Evolutionary conservation across 75 land plant genomes (phyloP).

Genomic region (Selaginella moellendorffii): DNA sequence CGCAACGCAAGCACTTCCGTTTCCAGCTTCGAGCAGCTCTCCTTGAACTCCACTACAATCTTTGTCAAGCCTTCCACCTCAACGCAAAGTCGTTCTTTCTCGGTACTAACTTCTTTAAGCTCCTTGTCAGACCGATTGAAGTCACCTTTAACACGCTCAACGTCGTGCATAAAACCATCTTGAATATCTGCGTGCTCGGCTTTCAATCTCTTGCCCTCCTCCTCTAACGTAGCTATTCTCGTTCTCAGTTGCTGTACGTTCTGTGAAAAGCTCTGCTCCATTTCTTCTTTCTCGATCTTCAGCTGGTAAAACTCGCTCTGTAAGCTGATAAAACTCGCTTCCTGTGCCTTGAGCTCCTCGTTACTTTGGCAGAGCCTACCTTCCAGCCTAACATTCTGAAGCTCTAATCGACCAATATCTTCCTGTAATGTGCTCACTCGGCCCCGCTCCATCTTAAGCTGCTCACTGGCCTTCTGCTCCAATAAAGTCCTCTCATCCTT

Average conservation of each 20-base stretch:
- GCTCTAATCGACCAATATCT: neutral
- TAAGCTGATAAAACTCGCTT: neutral
- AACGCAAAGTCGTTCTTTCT: no score
- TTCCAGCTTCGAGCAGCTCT: no score
- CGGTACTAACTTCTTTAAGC: no score
- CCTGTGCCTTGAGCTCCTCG: neutral
- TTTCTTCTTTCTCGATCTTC: neutral
- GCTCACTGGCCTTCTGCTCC: neutral
- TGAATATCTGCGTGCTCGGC: neutral
- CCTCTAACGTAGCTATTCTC: neutral
- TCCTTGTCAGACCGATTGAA: no score
- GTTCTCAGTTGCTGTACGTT: neutral
- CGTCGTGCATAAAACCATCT: no score
- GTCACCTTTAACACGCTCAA: no score
- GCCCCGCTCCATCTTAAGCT: neutral
- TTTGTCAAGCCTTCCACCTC: no score
- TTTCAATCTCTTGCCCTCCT: neutral
- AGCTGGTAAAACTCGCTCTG: neutral
- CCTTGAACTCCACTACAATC: no score
- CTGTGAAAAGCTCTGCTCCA: neutral
- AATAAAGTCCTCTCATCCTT: neutral
- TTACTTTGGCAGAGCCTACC: neutral
- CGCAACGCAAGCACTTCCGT: no score
- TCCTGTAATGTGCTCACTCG: neutral
- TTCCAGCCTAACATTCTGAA: neutral